A percentile compares a stretch with the other conserved stretches of the same genome.
Conservation (phyloP, 2,329 filamentous ascomycete species). For the Ambrosiella xylebori region DNA sequence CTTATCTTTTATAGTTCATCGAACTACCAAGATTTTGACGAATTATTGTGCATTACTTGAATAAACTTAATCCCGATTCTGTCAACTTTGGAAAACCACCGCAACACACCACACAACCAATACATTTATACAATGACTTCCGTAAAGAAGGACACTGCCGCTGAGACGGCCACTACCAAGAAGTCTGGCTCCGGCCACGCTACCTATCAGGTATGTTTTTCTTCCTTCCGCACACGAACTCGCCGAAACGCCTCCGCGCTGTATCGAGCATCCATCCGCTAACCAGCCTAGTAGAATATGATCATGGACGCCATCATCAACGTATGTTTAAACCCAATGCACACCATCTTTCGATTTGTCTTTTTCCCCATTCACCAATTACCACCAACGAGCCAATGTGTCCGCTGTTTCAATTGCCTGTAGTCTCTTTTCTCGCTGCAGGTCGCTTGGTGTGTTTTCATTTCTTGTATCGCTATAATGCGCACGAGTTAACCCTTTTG, state of each 20-base stretch:
- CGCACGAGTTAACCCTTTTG: too few species aligned
- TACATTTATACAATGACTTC: conserved; percentile 33
- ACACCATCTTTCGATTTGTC: conserved; percentile 8
- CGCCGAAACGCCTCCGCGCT: not conserved
- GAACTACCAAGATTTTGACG: not conserved
- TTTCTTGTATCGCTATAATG: too few species aligned
- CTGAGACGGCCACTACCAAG: conserved; percentile 24
- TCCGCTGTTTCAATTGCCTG: not conserved
- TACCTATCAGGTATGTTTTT: conserved; percentile 39
- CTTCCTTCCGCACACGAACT: conserved; percentile 6
- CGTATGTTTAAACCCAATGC: conserved; percentile 27
- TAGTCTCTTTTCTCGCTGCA: conserved; percentile 5
- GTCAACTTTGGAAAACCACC: not conserved
- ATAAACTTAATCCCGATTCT: not conserved
- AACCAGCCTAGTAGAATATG: conserved; percentile 35
- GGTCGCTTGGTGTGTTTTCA: not conserved
- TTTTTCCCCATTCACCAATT: not conserved
- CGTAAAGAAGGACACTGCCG: conserved; percentile 33
- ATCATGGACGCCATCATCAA: conserved; percentile 44
- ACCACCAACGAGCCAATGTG: not conserved
- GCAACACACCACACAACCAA: not conserved
- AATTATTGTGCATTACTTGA: not conserved
- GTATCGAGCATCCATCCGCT: conserved; percentile 16
- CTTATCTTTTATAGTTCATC: not conserved
- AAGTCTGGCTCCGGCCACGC: conserved; percentile 33